Evolutionary conservation across 805 yeast species (phyloP).

Genomic region (Ogataea trehalophila): DNA sequence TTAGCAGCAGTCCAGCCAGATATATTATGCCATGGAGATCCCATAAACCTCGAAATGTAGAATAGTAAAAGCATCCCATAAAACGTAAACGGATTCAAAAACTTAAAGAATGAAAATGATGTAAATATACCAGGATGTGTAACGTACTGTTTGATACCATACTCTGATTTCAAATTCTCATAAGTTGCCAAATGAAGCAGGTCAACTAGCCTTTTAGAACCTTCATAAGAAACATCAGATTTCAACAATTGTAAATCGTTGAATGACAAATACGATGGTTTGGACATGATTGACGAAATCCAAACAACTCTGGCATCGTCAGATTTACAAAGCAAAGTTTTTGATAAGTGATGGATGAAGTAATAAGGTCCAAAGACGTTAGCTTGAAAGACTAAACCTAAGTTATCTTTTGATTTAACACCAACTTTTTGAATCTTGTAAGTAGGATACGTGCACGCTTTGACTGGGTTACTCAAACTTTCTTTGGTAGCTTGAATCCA

Average conservation of each 20-base stretch:
- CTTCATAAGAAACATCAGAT: constrained; percentile 75
- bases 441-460: constrained; percentile 83
- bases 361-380: constrained; percentile 97
- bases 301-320: constrained; percentile 65
- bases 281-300: constrained; percentile 82
- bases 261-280: constrained; percentile 65
- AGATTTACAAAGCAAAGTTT: constrained; percentile 38
- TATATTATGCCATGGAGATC: constrained; percentile 87
- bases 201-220: constrained; percentile 85
- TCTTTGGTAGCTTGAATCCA: constrained; percentile 77
- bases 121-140: constrained; percentile 94
- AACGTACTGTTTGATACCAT: constrained; percentile 66
- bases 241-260: constrained; percentile 69
- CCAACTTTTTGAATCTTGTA: constrained; percentile 83
- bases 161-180: constrained; percentile 37
- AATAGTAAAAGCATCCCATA: constrained; percentile 84
- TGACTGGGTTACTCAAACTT: constrained; percentile 59
- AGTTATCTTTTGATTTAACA: constrained; percentile 64
- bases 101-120: constrained; percentile 72
- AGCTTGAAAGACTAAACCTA: constrained; percentile 89
- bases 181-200: constrained; percentile 73
- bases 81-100: constrained; percentile 71
- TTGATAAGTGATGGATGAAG: constrained; percentile 60
- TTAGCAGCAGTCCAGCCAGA: constrained; percentile 87
- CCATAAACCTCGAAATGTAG: constrained; percentile 73